Evolutionary conservation across 129 eudicot genomes (phyloP).

Genomic region (Centrapalus pauciflorus): DNA sequence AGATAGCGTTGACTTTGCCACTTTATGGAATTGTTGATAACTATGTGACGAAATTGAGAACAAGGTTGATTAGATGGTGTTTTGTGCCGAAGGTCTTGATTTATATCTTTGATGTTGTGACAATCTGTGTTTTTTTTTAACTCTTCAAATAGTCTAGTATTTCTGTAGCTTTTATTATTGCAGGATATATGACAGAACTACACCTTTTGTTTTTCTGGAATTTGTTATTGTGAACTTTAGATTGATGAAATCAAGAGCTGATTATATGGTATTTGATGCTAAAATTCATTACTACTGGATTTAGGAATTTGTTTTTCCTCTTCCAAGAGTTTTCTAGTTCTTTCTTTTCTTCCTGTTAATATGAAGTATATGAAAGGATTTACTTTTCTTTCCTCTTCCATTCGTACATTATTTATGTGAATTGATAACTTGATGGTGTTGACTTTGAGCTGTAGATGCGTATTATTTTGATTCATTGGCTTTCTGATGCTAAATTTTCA

Average conservation of each 20-base stretch:
- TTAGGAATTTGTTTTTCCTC: background rate
- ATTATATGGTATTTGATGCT: background rate
- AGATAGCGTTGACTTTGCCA: background rate
- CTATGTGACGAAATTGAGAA: background rate
- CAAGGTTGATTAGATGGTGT: slow-evolving; percentile 1
- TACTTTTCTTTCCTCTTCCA: background rate
- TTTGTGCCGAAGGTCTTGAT: background rate
- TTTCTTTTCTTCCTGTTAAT: background rate
- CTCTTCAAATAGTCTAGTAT: background rate
- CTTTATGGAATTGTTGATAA: background rate
- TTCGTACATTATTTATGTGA: background rate
- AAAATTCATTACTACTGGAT: background rate
- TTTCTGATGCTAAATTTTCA: background rate
- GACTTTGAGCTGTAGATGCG: slow-evolving; percentile 7
- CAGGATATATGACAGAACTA: too few relatives aligned
- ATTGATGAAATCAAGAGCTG: background rate
- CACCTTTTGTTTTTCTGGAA: too few relatives aligned
- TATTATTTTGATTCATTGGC: background rate
- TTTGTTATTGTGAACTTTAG: background rate
- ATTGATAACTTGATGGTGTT: background rate
- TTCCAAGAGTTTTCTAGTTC: background rate
- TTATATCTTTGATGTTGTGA: background rate
- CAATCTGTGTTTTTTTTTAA: background rate
- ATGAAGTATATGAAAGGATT: background rate
- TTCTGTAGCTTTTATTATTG: too few relatives aligned